A percentile compares a stretch with the other conserved stretches of the same genome.
Conservation (phyloP, 306 rosid genomes). For the Astragalus glycyphyllos region DNA sequence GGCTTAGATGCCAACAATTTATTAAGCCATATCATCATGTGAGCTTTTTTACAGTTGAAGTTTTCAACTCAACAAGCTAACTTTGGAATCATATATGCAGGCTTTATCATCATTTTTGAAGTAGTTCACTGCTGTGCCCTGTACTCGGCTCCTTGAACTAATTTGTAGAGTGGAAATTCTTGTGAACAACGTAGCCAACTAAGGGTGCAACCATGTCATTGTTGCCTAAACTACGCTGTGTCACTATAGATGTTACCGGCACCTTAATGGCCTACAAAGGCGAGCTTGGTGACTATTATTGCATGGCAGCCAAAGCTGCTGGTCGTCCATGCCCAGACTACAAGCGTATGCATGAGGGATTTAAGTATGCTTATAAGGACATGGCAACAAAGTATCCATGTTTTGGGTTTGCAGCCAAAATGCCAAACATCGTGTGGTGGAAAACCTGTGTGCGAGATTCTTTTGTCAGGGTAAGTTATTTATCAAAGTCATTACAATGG, state of each 20-base stretch:
- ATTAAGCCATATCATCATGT: conserved; percentile 13
- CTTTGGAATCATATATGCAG: conserved; percentile 46
- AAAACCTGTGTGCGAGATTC: conserved; percentile 91
- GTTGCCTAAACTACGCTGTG: conserved; percentile 71
- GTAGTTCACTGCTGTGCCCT: conserved; percentile 37
- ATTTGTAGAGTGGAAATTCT: conserved; percentile 27
- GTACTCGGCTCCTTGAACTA: conserved; percentile 29
- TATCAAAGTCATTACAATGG: conserved; percentile 27
- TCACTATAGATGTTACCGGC: conserved; percentile 92
- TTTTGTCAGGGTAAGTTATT: conserved; percentile 76
- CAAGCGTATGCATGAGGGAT: conserved; percentile 86
- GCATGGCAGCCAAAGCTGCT: conserved; percentile 97
- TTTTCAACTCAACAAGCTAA: conserved; percentile 37
- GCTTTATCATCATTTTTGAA: conserved; percentile 38
- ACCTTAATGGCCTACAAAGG: conserved; percentile 97
- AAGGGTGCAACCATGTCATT: conserved; percentile 60
- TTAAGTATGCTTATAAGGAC: conserved; percentile 84
- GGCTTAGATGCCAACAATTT: conserved; percentile 18
- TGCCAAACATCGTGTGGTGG: conserved; percentile 96
- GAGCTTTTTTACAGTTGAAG: conserved; percentile 10
- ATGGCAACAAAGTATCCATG: conserved; percentile 91
- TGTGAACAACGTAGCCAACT: conserved; percentile 26
- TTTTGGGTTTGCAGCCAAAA: conserved; percentile 81
- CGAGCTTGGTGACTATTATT: conserved; percentile 93
- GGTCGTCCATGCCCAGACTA: conserved; percentile 94